These are phyloP conservation scores for Crithidia fasciculata DNA, from an alignment of 208 protist species.

Conservation along the genomic window DNA sequence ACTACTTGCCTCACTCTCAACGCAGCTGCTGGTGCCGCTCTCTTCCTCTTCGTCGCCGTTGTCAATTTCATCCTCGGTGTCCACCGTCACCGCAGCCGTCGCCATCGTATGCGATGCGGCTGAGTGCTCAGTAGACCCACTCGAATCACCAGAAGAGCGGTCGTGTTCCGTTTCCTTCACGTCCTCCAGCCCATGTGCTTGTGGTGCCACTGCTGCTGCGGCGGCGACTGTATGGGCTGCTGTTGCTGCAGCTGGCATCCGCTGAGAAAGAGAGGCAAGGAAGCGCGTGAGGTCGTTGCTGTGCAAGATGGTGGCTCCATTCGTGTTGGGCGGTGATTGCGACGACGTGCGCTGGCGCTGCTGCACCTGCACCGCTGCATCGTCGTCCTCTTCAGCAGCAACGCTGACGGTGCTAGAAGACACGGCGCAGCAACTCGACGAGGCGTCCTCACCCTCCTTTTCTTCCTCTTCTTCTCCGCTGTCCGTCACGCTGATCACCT, in stretches of 20 bases:
- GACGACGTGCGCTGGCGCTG: constrained; percentile 4
- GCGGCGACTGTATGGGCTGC: neutral
- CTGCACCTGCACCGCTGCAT: neutral
- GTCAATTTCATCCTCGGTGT: neutral
- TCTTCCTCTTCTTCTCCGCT: neutral
- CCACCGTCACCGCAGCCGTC: neutral
- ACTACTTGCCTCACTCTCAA: neutral
- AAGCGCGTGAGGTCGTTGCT: constrained; percentile 22
- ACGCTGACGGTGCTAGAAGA: constrained; percentile 5
- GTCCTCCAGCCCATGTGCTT: too few species aligned
- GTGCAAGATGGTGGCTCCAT: constrained; percentile 4
- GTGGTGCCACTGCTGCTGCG: too few species aligned
- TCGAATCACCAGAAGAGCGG: too few species aligned
- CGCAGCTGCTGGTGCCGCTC: too few species aligned
- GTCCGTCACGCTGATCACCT: constrained; percentile 16
- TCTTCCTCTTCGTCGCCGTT: neutral
- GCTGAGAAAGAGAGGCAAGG: constrained; percentile 7
- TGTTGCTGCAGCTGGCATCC: neutral
- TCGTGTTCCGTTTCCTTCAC: too few species aligned
- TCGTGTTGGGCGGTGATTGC: neutral
- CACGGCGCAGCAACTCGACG: constrained; percentile 10
- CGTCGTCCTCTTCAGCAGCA: neutral
- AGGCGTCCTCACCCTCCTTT: neutral
- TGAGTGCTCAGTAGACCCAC: too few species aligned
- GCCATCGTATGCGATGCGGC: too few species aligned